Evolutionary conservation across 768 basidiomycete genomes (phyloP).

Genomic region (Xerocomus potaroensis): DNA sequence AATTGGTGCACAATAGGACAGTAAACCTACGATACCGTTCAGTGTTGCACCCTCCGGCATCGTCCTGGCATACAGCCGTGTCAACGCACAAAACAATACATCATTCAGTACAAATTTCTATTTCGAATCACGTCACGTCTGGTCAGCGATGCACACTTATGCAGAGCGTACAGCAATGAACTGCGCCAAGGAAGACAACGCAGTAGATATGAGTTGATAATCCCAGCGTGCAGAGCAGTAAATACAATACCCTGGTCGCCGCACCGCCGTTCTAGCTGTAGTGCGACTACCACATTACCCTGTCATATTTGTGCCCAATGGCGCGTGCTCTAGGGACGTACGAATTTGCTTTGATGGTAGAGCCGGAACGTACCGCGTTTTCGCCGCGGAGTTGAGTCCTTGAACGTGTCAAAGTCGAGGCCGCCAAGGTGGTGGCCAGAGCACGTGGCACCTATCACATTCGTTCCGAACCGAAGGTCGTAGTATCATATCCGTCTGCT

Average conservation of each 20-base stretch:
- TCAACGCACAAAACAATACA: constrained; percentile 35
- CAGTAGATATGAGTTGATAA: constrained; percentile 30
- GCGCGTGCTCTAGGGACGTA: too few species aligned
- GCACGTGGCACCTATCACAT: constrained; percentile 46
- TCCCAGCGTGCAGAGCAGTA: constrained; percentile 44
- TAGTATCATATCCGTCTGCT: constrained; percentile 47
- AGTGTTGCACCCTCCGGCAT: constrained; percentile 34
- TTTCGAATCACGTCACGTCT: too few species aligned
- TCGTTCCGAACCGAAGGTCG: constrained; percentile 56
- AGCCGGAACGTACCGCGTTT: constrained; percentile 13
- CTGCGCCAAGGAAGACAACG: constrained; percentile 22
- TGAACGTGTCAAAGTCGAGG: constrained; percentile 41
- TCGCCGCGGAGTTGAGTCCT: constrained; percentile 31
- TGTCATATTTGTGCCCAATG: constrained; percentile 12
- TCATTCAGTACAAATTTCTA: too few species aligned
- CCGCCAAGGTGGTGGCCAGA: constrained; percentile 30
- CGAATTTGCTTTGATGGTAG: constrained; percentile 44
- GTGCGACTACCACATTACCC: constrained; percentile 42
- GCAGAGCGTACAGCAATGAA: too few species aligned
- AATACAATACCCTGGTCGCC: constrained; percentile 45
- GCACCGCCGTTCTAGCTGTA: constrained; percentile 46
- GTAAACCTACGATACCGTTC: constrained; percentile 38
- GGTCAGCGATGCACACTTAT: too few species aligned
- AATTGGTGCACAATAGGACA: background rate
- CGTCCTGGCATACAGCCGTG: constrained; percentile 42